Conservation (phyloP, 192 early-diverging fungal species). For the Linnemannia schmuckeri region DNA sequence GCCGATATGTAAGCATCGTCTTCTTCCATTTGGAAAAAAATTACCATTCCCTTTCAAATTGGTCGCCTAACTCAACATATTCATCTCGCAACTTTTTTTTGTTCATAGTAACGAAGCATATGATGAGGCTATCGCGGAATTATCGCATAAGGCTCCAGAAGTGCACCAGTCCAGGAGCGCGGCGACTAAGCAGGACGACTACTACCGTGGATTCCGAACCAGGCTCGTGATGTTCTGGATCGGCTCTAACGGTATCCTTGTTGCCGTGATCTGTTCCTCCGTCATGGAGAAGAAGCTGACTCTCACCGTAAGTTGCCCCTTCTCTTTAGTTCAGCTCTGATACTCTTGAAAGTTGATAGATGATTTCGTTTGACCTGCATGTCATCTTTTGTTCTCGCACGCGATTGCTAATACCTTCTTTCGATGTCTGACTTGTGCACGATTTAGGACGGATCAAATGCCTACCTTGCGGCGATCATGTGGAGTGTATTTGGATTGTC, state of each 20-base stretch:
- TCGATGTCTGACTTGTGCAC: not conserved
- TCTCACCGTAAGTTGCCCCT: slow-evolving; percentile 28
- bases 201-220: slow-evolving; percentile 85
- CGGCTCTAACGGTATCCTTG: slow-evolving; percentile 77
- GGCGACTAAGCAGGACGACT: slow-evolving; percentile 75
- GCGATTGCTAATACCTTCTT: not conserved
- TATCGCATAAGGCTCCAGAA: slow-evolving; percentile 48
- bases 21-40: not conserved
- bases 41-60: not conserved
- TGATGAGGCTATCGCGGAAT: slow-evolving; percentile 57
- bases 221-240: slow-evolving; percentile 81
- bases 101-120: slow-evolving; percentile 69
- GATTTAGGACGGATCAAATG: slow-evolving; percentile 54
- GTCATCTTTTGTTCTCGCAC: not conserved
- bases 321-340: not conserved
- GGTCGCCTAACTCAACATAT: not conserved
- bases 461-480: slow-evolving; percentile 77
- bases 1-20: slow-evolving; percentile 72
- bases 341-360: not conserved
- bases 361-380: not conserved
- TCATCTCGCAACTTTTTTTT: slow-evolving; percentile 45
- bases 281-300: slow-evolving; percentile 40
- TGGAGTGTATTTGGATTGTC: slow-evolving; percentile 82
- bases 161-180: slow-evolving; percentile 57
- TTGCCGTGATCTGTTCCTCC: slow-evolving; percentile 68